Percentiles rank a stretch among this genome's conserved stretches.
Conservation (phyloP, 768 basidiomycete genomes). For the Tephrocybe rancida region DNA sequence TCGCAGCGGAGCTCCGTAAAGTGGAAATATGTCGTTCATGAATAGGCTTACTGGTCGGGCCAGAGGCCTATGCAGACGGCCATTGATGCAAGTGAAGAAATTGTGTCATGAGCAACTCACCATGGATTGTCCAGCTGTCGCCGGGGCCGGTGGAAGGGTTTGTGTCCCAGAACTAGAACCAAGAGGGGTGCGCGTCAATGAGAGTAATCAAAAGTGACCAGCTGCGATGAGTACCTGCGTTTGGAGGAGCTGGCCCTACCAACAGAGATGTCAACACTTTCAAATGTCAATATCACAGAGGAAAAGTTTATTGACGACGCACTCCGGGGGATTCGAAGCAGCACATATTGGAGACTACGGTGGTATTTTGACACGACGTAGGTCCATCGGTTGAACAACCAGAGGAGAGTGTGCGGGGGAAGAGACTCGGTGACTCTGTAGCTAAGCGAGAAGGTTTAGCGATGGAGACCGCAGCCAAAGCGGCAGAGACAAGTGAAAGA, state of each 20-base stretch:
- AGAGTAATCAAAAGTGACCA: not conserved
- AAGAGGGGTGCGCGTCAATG: not conserved
- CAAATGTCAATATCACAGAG: not conserved
- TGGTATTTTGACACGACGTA: slow-evolving; percentile 56
- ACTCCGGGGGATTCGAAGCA: slow-evolving; percentile 73
- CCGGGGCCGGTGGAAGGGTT: slow-evolving; percentile 63
- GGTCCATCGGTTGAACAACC: slow-evolving; percentile 52
- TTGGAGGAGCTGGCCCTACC: slow-evolving; percentile 63
- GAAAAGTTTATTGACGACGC: slow-evolving; percentile 21
- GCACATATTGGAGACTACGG: slow-evolving; percentile 49
- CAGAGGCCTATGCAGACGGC: slow-evolving; percentile 15
- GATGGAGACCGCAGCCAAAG: slow-evolving; percentile 1
- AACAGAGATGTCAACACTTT: too few relatives aligned
- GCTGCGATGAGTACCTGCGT: slow-evolving; percentile 35
- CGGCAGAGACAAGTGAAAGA: not conserved
- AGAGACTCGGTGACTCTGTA: slow-evolving; percentile 12
- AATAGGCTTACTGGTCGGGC: slow-evolving; percentile 12
- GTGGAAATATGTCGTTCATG: not conserved
- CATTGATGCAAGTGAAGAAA: slow-evolving; percentile 41
- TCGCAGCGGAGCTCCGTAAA: not conserved
- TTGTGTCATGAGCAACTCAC: slow-evolving; percentile 31
- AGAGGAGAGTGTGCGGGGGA: slow-evolving; percentile 32
- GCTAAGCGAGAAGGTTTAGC: slow-evolving; percentile 5
- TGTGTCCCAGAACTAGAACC: slow-evolving; percentile 72
- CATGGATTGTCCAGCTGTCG: slow-evolving; percentile 76